Percentiles rank a stretch among this genome's conserved stretches.
These are phyloP conservation scores for Ettlia oleoabundans DNA, from an alignment of 139 green algal species.

Conservation along the genomic window DNA sequence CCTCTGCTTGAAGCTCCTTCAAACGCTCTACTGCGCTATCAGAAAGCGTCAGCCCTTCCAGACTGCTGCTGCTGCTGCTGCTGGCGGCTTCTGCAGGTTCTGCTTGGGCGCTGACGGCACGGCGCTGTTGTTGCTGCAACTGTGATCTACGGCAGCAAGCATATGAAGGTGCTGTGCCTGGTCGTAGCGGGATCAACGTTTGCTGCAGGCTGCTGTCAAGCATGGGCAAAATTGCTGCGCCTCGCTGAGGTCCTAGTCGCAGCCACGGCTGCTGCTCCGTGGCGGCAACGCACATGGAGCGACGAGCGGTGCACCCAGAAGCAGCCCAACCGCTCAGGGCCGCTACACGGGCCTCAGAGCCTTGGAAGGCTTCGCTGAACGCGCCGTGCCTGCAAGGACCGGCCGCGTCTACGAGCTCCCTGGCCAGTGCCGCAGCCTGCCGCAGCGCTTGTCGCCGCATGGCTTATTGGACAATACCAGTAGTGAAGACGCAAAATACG, in stretches of 20 bases:
- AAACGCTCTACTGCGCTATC: conserved; percentile 55
- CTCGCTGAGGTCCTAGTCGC: background rate
- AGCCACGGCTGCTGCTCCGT: background rate
- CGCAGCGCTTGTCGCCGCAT: conserved; percentile 7
- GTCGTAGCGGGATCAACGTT: background rate
- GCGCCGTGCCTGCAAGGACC: background rate
- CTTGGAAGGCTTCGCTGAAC: background rate
- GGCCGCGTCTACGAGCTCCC: background rate
- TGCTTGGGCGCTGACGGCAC: conserved; percentile 1
- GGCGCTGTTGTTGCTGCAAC: conserved; percentile 13
- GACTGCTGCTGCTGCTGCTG: conserved; percentile 10
- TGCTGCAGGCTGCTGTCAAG: too few species aligned
- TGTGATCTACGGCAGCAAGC: background rate
- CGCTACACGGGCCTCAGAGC: too few species aligned
- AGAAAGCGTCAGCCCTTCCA: conserved; percentile 19
- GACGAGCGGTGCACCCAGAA: too few species aligned
- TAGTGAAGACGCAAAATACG: background rate
- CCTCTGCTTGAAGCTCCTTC: conserved; percentile 54
- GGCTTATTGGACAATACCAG: background rate
- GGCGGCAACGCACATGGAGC: too few species aligned
- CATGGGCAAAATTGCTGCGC: background rate
- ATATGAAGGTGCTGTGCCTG: background rate
- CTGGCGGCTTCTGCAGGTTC: background rate
- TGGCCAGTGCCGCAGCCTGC: background rate
- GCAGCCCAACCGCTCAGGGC: too few species aligned